phyloP scores from a whole-genome alignment of 1,284 basidiomycete genomes.

The Boletellus dicymbophilus region DNA sequence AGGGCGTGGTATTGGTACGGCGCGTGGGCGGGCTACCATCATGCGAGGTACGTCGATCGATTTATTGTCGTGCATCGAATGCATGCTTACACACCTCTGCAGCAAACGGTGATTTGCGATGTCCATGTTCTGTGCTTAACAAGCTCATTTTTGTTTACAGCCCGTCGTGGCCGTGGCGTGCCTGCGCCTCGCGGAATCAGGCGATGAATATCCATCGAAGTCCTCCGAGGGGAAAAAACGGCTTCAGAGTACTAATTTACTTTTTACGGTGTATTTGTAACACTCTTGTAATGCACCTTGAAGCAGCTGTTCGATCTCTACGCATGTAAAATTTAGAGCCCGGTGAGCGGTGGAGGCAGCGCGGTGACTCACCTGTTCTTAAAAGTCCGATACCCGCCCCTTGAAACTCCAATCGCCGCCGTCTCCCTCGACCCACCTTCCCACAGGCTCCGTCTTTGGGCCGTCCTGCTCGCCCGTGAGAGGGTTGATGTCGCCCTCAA shows the following conservation, averaged over 20 bases:
- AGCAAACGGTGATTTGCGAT: slow-evolving; percentile 62
- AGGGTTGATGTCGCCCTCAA: slow-evolving; percentile 75
- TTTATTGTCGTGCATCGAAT: slow-evolving; percentile 1
- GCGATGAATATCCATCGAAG: slow-evolving; percentile 45
- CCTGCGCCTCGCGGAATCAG: slow-evolving; percentile 75
- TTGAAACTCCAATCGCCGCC: slow-evolving; percentile 85
- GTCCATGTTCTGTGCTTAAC: neutral
- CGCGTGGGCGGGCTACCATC: slow-evolving; percentile 95
- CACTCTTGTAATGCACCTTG: slow-evolving; percentile 8
- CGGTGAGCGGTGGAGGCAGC: neutral
- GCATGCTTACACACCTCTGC: slow-evolving; percentile 18
- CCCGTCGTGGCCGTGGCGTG: slow-evolving; percentile 82
- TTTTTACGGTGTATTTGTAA: slow-evolving; percentile 15
- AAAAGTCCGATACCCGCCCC: slow-evolving; percentile 82
- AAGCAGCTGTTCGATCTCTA: neutral
- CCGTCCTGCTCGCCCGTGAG: slow-evolving; percentile 75
- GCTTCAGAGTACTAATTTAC: slow-evolving; percentile 6
- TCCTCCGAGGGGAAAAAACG: slow-evolving; percentile 9
- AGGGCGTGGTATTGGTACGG: slow-evolving; percentile 98
- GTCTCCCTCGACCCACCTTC: slow-evolving; percentile 56
- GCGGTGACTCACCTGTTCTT: slow-evolving; percentile 15
- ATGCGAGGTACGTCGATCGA: slow-evolving; percentile 72
- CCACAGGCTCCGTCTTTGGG: slow-evolving; percentile 75
- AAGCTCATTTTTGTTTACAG: slow-evolving; percentile 38
- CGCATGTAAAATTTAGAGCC: neutral